These are phyloP conservation scores for Elsinoe ampelina DNA, from an alignment of 2,329 filamentous ascomycete genomes.

Conservation along the genomic window DNA sequence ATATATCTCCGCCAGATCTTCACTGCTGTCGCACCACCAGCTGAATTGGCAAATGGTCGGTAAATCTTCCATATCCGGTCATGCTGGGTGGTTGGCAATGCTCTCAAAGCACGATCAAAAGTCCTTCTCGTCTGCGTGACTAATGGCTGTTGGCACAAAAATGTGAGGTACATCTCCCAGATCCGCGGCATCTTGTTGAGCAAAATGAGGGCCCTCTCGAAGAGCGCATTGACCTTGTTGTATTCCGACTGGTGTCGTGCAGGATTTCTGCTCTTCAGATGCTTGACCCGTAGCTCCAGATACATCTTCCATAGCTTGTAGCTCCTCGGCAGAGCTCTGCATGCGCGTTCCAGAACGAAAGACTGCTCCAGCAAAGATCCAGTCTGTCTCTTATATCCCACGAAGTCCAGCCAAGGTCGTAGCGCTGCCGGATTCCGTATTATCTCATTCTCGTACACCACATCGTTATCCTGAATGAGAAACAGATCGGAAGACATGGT, in stretches of 20 bases:
- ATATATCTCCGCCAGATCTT: slow-evolving; percentile 94
- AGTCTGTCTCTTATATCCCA: slow-evolving; percentile 81
- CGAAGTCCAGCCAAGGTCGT: slow-evolving; percentile 92
- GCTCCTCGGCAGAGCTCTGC: slow-evolving; percentile 77
- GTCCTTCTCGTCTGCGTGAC: slow-evolving; percentile 77
- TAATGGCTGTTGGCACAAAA: slow-evolving; percentile 83
- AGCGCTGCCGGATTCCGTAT: slow-evolving; percentile 74
- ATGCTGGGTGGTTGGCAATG: slow-evolving; percentile 88
- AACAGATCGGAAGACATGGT: slow-evolving; percentile 28
- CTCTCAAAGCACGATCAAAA: slow-evolving; percentile 85
- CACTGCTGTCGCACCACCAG: slow-evolving; percentile 79
- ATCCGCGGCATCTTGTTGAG: slow-evolving; percentile 98
- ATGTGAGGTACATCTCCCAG: slow-evolving; percentile 95
- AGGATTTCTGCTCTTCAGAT: slow-evolving; percentile 62
- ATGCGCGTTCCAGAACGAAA: slow-evolving; percentile 81
- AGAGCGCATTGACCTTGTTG: slow-evolving; percentile 87
- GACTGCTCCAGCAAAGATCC: slow-evolving; percentile 79
- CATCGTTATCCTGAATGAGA: slow-evolving; percentile 70
- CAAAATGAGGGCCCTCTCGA: slow-evolving; percentile 82
- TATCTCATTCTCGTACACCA: slow-evolving; percentile 93
- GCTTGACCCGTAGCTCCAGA: slow-evolving; percentile 67
- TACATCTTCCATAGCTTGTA: slow-evolving; percentile 99
- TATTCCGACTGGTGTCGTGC: slow-evolving; percentile 71
- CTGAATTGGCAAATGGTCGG: slow-evolving; percentile 80
- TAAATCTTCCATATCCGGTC: slow-evolving; percentile 92